Percentiles rank a stretch among this genome's conserved stretches.
phyloP scores from a whole-genome alignment of 1,139 yeast species.

The Trichomonascaceae sp. region DNA sequence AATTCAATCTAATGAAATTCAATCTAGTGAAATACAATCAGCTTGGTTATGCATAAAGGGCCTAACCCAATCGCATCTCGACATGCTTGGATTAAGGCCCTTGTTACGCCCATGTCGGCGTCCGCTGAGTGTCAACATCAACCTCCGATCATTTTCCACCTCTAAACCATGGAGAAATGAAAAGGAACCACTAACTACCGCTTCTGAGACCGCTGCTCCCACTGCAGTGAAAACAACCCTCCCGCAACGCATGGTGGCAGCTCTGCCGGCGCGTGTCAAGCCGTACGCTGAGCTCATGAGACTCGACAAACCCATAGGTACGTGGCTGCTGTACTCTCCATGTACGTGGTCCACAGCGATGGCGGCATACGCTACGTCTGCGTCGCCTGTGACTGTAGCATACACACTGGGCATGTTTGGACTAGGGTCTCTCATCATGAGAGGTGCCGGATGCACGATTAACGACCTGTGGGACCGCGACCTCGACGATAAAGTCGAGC shows the following conservation, averaged over 20 bases:
- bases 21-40: too few species aligned
- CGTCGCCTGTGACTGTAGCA: slow-evolving; percentile 37
- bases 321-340: slow-evolving; percentile 70
- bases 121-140: too few species aligned
- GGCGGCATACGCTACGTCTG: slow-evolving; percentile 66
- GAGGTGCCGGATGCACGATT: slow-evolving; percentile 97
- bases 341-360: slow-evolving; percentile 71
- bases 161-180: too few species aligned
- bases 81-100: too few species aligned
- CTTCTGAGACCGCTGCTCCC: too few species aligned
- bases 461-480: slow-evolving; percentile 80
- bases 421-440: slow-evolving; percentile 77
- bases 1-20: too few species aligned
- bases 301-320: slow-evolving; percentile 88
- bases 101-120: too few species aligned
- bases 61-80: too few species aligned
- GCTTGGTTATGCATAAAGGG: too few species aligned
- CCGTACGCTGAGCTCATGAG: slow-evolving; percentile 92
- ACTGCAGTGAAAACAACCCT: too few species aligned
- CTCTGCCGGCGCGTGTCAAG: slow-evolving; percentile 56
- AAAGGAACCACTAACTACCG: too few species aligned
- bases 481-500: slow-evolving; percentile 69
- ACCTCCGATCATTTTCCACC: too few species aligned
- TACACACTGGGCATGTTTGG: slow-evolving; percentile 58
- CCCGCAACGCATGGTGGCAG: slow-evolving; percentile 31